Percentiles rank a stretch among this genome's conserved stretches.
Conservation (phyloP, 2,329 filamentous ascomycete genomes). For the Fusarium sp. region DNA sequence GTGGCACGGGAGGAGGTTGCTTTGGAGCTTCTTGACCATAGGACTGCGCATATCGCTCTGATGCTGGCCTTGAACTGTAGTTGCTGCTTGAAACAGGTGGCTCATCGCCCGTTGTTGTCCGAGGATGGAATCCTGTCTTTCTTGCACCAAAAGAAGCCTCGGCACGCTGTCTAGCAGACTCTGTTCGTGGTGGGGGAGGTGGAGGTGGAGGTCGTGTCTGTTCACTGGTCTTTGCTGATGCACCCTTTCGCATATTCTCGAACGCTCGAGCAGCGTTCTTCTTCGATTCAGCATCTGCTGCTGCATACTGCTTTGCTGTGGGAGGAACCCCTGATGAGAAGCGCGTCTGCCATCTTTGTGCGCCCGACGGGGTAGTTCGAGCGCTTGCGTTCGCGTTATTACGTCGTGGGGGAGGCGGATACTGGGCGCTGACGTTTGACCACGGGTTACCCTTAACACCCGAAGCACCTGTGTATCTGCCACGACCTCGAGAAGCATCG, state of each 20-base stretch:
- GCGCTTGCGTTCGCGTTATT: constrained; percentile 41
- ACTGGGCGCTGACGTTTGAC: constrained; percentile 63
- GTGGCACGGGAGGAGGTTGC: constrained; percentile 30
- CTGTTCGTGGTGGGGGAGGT: constrained; percentile 61
- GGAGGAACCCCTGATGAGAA: constrained; percentile 58
- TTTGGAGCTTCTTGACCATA: constrained; percentile 26
- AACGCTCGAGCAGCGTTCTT: constrained; percentile 59
- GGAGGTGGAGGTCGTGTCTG: constrained; percentile 50
- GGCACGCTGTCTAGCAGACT: constrained; percentile 65
- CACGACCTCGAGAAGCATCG: constrained; percentile 60
- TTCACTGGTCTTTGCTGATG: constrained; percentile 47
- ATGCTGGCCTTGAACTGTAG: constrained; percentile 58
- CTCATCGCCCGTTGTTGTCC: constrained; percentile 65
- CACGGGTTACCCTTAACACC: constrained; percentile 70
- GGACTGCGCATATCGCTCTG: constrained; percentile 42
- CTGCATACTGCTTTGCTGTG: constrained; percentile 56
- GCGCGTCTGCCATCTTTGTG: constrained; percentile 60
- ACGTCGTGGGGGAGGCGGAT: constrained; percentile 63
- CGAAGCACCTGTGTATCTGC: constrained; percentile 62
- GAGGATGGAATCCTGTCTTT: constrained; percentile 63
- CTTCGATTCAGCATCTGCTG: constrained; percentile 54
- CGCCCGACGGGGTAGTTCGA: constrained; percentile 52
- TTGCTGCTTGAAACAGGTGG: constrained; percentile 64
- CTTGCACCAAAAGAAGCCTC: constrained; percentile 67
- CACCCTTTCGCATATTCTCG: constrained; percentile 59